Base-by-base conservation (phyloP, 1,284 basidiomycete species). In the Puccinia novopanici region DNA sequence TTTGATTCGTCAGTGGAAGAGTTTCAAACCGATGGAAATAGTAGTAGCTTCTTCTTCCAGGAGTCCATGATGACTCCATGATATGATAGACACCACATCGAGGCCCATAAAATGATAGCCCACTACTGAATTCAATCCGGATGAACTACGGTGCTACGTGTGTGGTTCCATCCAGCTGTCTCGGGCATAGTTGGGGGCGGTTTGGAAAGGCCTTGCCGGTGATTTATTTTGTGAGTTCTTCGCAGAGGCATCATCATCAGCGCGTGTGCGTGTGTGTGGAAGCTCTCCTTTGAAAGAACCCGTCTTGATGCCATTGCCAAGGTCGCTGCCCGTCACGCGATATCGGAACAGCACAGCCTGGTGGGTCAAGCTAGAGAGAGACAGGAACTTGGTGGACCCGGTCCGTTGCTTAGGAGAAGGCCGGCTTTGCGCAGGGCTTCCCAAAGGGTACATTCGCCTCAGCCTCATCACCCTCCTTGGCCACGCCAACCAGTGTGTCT, bases 391-490 rank as follows among this genome's bases (percentile, higher is more conserved):
- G 27, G 70, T 55, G 70, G 50, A 72, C 12, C 70, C 12, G 70
- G 70, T 55, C 50, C 50, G 70, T 72, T 72, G 70, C 70, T 72
- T 72, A 72, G 70, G 70, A 72, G 70, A 72, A 72, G 70, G 68
- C 48, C 42, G 48, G 70, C 50, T 55, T 72, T 72, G 70, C n/a
- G n/a, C n/a, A 30, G 30, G 70, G 70, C 70, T 55, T 68, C 70
- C 50, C 50, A 72, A 52, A 72, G 70, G 70, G 70, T 72, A 72
- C 24, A 55, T 52, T 55, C 70, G 70, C 70, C 70, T 72, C 70
- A 72, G 70, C 70, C 70, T 72, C 70, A 37, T 55, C 70, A 72
- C 52, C 70, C 30, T 37, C 50, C 70, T 72, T 72, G 70, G 70
- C 70, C 24, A 72, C 54, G 70, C 70, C 70, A 72, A 72, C 70